A percentile compares a stretch with the other conserved stretches of the same genome.
Conservation (phyloP, 495 filamentous ascomycete species). For the Penicillium arizonense region DNA sequence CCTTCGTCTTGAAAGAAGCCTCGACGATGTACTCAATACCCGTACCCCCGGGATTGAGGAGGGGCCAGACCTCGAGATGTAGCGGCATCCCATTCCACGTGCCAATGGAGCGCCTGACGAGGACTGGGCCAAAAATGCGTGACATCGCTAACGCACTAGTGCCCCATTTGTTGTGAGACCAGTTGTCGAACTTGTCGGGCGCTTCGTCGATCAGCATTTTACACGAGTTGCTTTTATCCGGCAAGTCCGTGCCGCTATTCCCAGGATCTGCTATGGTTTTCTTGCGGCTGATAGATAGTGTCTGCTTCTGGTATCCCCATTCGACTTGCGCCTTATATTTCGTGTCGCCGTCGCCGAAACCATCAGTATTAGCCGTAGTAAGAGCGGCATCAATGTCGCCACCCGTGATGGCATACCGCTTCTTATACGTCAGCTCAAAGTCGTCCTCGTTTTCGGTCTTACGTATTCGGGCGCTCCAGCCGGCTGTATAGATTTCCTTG, state of each 20-base stretch:
- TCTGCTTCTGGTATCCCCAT: slow-evolving; percentile 10
- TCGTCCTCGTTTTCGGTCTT: slow-evolving; percentile 9
- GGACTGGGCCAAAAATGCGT: slow-evolving; percentile 13
- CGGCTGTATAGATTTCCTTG: slow-evolving; percentile 10
- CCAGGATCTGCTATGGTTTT: slow-evolving; percentile 5
- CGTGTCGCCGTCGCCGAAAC: slow-evolving; percentile 4
- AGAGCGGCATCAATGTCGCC: slow-evolving; percentile 7
- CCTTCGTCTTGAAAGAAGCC: slow-evolving; percentile 14
- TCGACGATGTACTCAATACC: slow-evolving; percentile 11
- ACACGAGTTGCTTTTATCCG: slow-evolving; percentile 7
- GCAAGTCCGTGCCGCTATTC: slow-evolving; percentile 8
- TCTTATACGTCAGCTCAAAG: slow-evolving; percentile 15
- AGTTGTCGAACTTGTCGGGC: slow-evolving; percentile 16
- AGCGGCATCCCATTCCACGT: too few relatives aligned
- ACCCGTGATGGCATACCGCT: slow-evolving; percentile 11
- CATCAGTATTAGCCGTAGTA: slow-evolving; percentile 9
- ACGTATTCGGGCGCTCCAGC: slow-evolving; percentile 13
- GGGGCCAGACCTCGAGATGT: slow-evolving; percentile 1
- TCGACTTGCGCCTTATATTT: slow-evolving; percentile 16
- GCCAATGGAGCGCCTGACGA: slow-evolving; percentile 2
- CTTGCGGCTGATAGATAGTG: slow-evolving; percentile 13
- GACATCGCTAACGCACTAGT: slow-evolving; percentile 3
- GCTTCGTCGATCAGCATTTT: slow-evolving; percentile 12
- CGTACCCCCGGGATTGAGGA: slow-evolving; percentile 3
- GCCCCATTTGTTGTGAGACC: slow-evolving; percentile 9